Base-by-base conservation (phyloP, 2,329 filamentous ascomycete genomes). In the Pseudogymnoascus sp. region DNA sequence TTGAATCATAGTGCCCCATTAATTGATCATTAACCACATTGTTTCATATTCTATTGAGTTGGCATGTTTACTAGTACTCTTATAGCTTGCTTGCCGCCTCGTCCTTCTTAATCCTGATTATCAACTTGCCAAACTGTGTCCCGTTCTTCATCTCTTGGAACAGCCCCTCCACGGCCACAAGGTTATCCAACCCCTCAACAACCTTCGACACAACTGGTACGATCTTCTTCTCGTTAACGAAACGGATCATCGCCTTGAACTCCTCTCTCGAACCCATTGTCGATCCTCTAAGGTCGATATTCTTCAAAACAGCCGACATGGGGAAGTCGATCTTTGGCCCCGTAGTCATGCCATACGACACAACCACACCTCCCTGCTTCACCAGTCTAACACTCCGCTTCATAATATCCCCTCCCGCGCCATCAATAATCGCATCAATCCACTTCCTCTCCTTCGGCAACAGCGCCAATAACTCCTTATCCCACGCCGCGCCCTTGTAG, bases 261-360 rank as follows among this genome's bases (percentile, higher is more conserved):
- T 97, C 94, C 71, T 84, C 86, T 48, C 89, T 82, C 29, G 90
- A 96, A 0, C 93, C 93, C 92, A 97, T 96, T 0, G 92, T 97
- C 12, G 84, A 87, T 15, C 94, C 93, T 58, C 83, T 83, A 29
- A 97, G 80, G 68, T 97, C 93, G 60, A 97, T 83, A 70, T 97
- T 96, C 74, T 87, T 89, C 64, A 97, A 75, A 12, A 94, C 88
- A 0, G 92, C 92, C 64, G 80, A 76, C 89, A 97, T 96, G 10
- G 84, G 70, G 82, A 90, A 97, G 60, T 90, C 85, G 87, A 96
- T 93, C 76, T 88, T 90, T 1, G 93, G 92, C 0, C 80, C 78
- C 2, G 89, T 78, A 0, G 93, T 97, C 93, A 97, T 97, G 64
- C 94, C 93, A 73, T 97, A 97, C 67, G 87, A 80, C 1, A 87